Evolutionary conservation across 371 early-diverging fungal species (phyloP).

Genomic region (Rhizopus stolonifer): DNA sequence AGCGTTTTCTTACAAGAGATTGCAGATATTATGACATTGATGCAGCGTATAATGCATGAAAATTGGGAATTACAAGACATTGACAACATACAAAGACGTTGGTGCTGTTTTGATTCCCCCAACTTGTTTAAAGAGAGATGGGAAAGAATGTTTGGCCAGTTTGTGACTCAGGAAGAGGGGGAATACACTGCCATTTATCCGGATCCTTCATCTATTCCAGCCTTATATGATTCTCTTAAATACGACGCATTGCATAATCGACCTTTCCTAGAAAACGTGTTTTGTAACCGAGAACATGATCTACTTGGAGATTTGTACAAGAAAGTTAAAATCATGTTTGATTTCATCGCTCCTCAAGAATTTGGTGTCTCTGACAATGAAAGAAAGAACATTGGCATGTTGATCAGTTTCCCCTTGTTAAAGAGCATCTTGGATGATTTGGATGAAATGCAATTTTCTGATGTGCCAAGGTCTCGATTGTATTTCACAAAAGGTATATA

Average conservation of each 20-base stretch:
- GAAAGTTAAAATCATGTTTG: conserved; percentile 83
- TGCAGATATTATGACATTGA: conserved; percentile 63
- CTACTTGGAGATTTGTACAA: conserved; percentile 58
- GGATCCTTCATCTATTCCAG: conserved; percentile 90
- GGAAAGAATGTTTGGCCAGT: conserved; percentile 92
- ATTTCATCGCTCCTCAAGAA: conserved; percentile 91
- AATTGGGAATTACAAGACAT: conserved; percentile 68
- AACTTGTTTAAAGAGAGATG: conserved; percentile 87
- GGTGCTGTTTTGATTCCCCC: conserved; percentile 86
- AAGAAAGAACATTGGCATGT: conserved; percentile 82
- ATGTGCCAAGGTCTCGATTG: conserved; percentile 74
- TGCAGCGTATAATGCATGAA: conserved; percentile 76
- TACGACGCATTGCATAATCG: conserved; percentile 95
- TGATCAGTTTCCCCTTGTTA: conserved; percentile 75
- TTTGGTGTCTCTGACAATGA: conserved; percentile 86
- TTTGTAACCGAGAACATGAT: conserved; percentile 31
- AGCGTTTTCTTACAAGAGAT: conserved; percentile 67
- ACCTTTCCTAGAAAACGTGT: conserved; percentile 73
- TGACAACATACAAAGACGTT: conserved; percentile 60
- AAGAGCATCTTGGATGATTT: conserved; percentile 80
- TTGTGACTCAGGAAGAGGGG: conserved; percentile 43
- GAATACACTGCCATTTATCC: conserved; percentile 18
- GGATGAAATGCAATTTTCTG: conserved; percentile 54
- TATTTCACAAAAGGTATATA: conserved; percentile 89
- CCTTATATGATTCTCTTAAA: conserved; percentile 93